Percentiles rank a stretch among this genome's conserved stretches.
phyloP scores from a whole-genome alignment of 805 yeast genomes.

The Kuraishia piskuri region DNA sequence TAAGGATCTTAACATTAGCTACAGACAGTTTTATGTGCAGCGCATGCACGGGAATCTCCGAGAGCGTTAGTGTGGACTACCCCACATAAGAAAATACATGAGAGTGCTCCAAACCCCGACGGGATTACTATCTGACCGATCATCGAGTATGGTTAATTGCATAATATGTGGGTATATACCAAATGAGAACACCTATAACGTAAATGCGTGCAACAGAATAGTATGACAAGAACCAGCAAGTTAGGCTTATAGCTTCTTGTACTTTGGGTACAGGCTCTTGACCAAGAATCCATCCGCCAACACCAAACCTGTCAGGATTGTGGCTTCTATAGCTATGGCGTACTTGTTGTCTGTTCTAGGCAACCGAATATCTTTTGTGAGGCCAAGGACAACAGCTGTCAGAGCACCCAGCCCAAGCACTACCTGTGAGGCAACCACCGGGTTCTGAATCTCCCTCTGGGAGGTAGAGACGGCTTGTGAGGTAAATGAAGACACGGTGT shows the following conservation, averaged over 20 bases:
- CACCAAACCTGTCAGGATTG: conserved; percentile 44
- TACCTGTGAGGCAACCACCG: conserved; percentile 49
- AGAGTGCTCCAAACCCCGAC: no score
- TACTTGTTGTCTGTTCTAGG: not conserved
- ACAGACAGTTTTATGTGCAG: not conserved
- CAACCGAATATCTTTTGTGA: not conserved
- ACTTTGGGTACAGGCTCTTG: conserved; percentile 44
- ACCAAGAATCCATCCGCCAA: conserved; percentile 47
- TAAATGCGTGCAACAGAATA: not conserved
- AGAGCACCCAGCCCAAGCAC: not conserved
- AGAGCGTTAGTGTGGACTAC: no score
- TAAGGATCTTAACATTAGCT: not conserved
- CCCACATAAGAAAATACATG: no score
- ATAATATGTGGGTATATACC: not conserved
- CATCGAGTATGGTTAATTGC: not conserved
- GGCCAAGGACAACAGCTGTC: not conserved
- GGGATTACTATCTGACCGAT: no score
- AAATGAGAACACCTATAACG: not conserved
- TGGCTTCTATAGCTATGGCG: conserved; percentile 28
- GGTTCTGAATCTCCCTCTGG: conserved; percentile 45
- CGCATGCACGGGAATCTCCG: not conserved
- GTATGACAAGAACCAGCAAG: not conserved
- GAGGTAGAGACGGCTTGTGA: conserved; percentile 6
- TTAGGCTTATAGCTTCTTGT: conserved; percentile 31
- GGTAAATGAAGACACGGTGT: not conserved